Percentiles rank a stretch among this genome's conserved stretches.
Conservation (phyloP, 208 protist species). For the Porcisia hertigi region DNA sequence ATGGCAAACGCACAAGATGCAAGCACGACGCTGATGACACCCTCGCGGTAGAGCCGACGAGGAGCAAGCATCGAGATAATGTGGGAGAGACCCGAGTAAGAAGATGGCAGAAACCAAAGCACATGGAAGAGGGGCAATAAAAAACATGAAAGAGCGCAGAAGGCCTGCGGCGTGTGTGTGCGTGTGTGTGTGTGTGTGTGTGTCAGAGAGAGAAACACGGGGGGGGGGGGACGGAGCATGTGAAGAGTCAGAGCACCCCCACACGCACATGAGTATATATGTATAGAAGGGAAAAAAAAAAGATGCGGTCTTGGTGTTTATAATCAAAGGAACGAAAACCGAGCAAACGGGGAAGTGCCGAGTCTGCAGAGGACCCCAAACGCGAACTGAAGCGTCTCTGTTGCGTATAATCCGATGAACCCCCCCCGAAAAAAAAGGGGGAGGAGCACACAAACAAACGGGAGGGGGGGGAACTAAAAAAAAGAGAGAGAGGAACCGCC, state of each 20-base stretch:
- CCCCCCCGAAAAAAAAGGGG: neutral
- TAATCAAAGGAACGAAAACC: too few relatives aligned
- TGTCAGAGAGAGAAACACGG: neutral
- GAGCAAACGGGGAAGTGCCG: too few relatives aligned
- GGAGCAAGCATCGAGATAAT: too few relatives aligned
- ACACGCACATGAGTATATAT: neutral
- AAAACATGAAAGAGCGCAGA: neutral
- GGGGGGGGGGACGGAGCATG: neutral
- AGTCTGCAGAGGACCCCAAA: too few relatives aligned
- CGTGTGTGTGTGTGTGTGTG: neutral
- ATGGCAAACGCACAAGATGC: too few relatives aligned
- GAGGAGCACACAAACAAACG: neutral
- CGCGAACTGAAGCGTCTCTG: too few relatives aligned
- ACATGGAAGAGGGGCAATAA: neutral
- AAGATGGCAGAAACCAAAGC: too few relatives aligned
- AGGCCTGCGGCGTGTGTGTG: neutral
- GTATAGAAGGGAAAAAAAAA: constrained; percentile 3
- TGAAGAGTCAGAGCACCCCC: too few relatives aligned
- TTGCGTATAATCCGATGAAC: too few relatives aligned
- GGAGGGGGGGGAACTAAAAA: neutral
- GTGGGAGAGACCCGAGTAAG: too few relatives aligned
- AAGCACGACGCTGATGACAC: too few relatives aligned
- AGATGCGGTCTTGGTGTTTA: neutral
- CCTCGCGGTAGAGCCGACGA: too few relatives aligned
- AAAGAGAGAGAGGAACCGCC: neutral